Evolutionary conservation across 371 early-diverging fungal genomes (phyloP).

Genomic region (Syncephalastrum contaminatum): DNA sequence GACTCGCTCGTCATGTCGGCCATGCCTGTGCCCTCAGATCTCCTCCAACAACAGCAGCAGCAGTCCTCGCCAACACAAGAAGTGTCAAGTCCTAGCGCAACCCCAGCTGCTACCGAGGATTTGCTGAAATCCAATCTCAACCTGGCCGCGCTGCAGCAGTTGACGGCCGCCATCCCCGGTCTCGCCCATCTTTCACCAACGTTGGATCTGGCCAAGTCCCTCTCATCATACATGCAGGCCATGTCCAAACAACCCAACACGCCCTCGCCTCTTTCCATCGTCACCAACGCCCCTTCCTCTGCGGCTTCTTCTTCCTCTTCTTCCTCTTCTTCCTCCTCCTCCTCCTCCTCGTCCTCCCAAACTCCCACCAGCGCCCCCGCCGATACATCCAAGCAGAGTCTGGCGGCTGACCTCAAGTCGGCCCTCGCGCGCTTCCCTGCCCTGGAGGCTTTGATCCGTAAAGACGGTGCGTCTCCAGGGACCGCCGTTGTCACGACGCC

Average conservation of each 20-base stretch:
- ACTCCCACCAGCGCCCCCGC: not conserved
- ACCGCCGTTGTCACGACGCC: constrained; percentile 8
- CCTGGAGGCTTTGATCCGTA: constrained; percentile 39
- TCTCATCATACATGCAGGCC: constrained; percentile 42
- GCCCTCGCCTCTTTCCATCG: not conserved
- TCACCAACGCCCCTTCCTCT: constrained; percentile 13
- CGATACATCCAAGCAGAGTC: not conserved
- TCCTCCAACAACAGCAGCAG: constrained; percentile 4
- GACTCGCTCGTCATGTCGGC: constrained; percentile 1
- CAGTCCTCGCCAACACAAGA: not conserved
- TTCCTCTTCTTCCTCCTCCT: constrained; percentile 12
- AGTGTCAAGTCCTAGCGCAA: not conserved
- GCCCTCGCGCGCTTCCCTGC: constrained; percentile 42
- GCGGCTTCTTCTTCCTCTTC: constrained; percentile 12
- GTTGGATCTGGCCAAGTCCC: constrained; percentile 36
- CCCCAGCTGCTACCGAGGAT: constrained; percentile 21
- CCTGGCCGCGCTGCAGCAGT: constrained; percentile 42
- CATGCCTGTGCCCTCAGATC: constrained; percentile 1
- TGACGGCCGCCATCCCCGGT: constrained; percentile 38
- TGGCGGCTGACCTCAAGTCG: constrained; percentile 33
- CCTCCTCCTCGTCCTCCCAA: constrained; percentile 13
- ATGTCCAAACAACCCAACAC: constrained; percentile 19
- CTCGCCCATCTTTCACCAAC: constrained; percentile 34
- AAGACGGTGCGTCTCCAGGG: constrained; percentile 21
- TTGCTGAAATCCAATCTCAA: constrained; percentile 37